Percentiles rank a stretch among this genome's conserved stretches.
Evolutionary conservation across 2,329 filamentous ascomycete genomes (phyloP).

Genomic region (Xylariales sp.): DNA sequence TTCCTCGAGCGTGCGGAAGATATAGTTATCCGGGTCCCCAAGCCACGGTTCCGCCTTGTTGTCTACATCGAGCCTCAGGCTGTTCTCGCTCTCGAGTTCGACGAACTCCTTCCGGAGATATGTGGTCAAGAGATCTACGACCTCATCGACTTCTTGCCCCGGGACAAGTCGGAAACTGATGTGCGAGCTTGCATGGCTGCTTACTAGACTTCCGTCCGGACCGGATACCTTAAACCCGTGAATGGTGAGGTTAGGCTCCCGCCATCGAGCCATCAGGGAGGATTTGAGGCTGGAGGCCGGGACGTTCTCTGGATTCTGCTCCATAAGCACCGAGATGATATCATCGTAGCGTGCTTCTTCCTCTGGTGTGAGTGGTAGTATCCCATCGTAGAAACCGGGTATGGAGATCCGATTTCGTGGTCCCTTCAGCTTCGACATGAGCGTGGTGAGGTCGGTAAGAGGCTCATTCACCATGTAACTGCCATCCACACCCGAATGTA

Average conservation of each 20-base stretch:
- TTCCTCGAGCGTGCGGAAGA: slow-evolving; percentile 82
- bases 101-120: slow-evolving; percentile 71
- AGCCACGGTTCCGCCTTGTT: slow-evolving; percentile 96
- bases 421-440: slow-evolving; percentile 79
- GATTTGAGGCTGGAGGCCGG: slow-evolving; percentile 68
- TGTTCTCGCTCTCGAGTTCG: slow-evolving; percentile 73
- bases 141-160: slow-evolving; percentile 79
- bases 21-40: slow-evolving; percentile 82
- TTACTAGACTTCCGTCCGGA: slow-evolving; percentile 87
- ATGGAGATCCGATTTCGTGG: slow-evolving; percentile 76
- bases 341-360: slow-evolving; percentile 81
- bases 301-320: slow-evolving; percentile 58
- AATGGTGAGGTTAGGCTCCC: slow-evolving; percentile 89
- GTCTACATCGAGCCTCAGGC: slow-evolving; percentile 76
- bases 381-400: slow-evolving; percentile 82
- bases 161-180: slow-evolving; percentile 90
- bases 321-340: slow-evolving; percentile 72
- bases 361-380: slow-evolving; percentile 67
- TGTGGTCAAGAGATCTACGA: slow-evolving; percentile 61
- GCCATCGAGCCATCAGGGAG: slow-evolving; percentile 89
- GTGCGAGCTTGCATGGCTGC: slow-evolving; percentile 79
- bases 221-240: slow-evolving; percentile 91
- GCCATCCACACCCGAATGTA: slow-evolving; percentile 96
- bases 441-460: slow-evolving; percentile 80
- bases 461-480: slow-evolving; percentile 87